Percentiles rank a stretch among this genome's conserved stretches.
Evolutionary conservation across 345 rosid species (phyloP).

Genomic region (Hibiscus trionum): DNA sequence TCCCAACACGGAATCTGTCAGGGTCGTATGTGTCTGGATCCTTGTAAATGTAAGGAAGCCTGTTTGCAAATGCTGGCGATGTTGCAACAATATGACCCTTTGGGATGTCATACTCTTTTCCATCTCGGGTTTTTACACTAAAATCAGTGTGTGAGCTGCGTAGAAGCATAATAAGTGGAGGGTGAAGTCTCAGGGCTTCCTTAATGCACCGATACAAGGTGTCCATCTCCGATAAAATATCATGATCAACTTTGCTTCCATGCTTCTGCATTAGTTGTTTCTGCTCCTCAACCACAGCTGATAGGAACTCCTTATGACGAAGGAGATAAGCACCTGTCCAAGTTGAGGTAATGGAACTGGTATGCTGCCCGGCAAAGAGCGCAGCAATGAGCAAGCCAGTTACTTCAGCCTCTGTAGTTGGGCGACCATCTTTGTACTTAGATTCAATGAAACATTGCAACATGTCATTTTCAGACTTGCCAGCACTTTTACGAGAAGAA

Average conservation of each 20-base stretch:
- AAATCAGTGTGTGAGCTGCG: constrained; percentile 3
- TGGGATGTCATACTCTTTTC: background rate
- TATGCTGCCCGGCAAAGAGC: constrained; percentile 4
- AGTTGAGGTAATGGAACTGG: constrained; percentile 4
- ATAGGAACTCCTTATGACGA: background rate
- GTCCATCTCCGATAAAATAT: constrained; percentile 1
- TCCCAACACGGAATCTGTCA: constrained; percentile 1
- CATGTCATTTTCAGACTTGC: background rate
- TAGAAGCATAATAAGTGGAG: constrained; percentile 4
- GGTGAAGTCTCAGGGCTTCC: constrained; percentile 4
- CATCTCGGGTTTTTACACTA: background rate
- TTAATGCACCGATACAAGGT: background rate
- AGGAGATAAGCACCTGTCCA: constrained; percentile 1
- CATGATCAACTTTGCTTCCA: background rate
- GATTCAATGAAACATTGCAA: background rate
- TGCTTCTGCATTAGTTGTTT: background rate
- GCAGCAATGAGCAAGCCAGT: constrained; percentile 6
- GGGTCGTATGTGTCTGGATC: constrained; percentile 2
- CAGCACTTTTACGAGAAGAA: background rate
- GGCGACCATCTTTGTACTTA: constrained; percentile 2
- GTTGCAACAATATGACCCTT: constrained; percentile 3
- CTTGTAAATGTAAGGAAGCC: constrained; percentile 1
- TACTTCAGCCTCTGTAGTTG: background rate
- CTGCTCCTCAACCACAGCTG: constrained; percentile 1
- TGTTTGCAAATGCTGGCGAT: constrained; percentile 3